phyloP scores from a whole-genome alignment of 2,329 filamentous ascomycete species.

The Neofusicoccum umdonicola region DNA sequence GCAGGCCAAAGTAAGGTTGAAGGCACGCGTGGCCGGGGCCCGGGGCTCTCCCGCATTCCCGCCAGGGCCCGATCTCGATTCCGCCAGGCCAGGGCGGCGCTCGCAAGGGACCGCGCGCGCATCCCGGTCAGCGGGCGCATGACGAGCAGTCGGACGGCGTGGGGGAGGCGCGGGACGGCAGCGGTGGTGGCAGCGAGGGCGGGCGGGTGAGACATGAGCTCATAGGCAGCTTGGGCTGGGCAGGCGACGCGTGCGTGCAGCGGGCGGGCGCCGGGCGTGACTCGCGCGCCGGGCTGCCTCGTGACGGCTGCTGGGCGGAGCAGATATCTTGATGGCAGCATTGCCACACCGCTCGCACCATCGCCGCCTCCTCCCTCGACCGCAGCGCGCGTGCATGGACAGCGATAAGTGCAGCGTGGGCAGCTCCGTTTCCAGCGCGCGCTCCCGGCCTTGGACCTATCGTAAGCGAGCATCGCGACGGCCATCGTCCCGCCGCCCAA shows the following conservation, averaged over 20 bases:
- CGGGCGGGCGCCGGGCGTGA: not conserved
- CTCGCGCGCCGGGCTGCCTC: not conserved
- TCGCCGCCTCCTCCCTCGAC: not conserved
- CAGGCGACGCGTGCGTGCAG: not conserved
- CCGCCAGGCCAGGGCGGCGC: not conserved
- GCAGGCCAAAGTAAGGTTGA: not conserved
- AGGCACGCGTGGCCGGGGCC: too few relatives aligned
- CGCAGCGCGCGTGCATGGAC: not conserved
- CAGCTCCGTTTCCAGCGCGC: slow-evolving; percentile 2
- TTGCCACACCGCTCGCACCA: not conserved
- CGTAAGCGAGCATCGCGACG: slow-evolving; percentile 13
- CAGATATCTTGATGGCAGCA: not conserved
- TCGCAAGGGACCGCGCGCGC: not conserved
- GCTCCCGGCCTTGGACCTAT: not conserved
- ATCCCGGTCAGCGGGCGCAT: slow-evolving; percentile 9
- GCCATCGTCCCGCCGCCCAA: not conserved
- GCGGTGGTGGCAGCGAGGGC: not conserved
- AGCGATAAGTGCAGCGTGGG: not conserved
- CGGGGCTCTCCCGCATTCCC: not conserved
- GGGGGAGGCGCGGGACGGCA: not conserved
- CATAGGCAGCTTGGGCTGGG: not conserved
- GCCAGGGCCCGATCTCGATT: slow-evolving; percentile 2
- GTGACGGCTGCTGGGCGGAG: not conserved
- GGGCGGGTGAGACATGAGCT: slow-evolving; percentile 9
- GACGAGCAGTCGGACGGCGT: not conserved